Evolutionary conservation across 2,329 filamentous ascomycete species (phyloP).

Genomic region (Scortechinia acanthostroma): DNA sequence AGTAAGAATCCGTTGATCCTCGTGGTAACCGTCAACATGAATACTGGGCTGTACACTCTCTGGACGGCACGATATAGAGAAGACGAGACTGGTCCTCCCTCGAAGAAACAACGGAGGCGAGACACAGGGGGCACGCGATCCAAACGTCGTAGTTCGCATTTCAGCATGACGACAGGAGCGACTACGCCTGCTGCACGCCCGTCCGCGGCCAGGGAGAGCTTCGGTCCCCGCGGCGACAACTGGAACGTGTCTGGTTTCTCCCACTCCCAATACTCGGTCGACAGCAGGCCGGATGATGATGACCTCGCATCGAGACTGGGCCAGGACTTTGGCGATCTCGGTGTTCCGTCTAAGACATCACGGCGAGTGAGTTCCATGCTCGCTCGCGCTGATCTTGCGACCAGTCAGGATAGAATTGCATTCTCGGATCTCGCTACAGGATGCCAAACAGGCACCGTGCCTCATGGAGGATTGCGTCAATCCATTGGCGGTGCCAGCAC

Average conservation of each 20-base stretch:
- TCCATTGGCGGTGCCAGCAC: slow-evolving; percentile 46
- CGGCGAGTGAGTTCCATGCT: slow-evolving; percentile 86
- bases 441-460: slow-evolving; percentile 60
- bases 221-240: slow-evolving; percentile 52
- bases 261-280: slow-evolving; percentile 25
- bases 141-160: slow-evolving; percentile 48
- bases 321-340: slow-evolving; percentile 48
- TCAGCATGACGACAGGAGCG: slow-evolving; percentile 42
- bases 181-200: slow-evolving; percentile 62
- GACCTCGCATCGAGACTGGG: slow-evolving; percentile 65
- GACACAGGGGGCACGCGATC: slow-evolving; percentile 34
- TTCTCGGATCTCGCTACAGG: slow-evolving; percentile 15
- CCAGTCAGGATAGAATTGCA: slow-evolving; percentile 71
- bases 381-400: slow-evolving; percentile 77
- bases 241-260: slow-evolving; percentile 39
- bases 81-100: slow-evolving; percentile 45
- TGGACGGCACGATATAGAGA: slow-evolving; percentile 78
- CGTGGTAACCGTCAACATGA: slow-evolving; percentile 74
- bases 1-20: slow-evolving; percentile 52
- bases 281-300: slow-evolving; percentile 35
- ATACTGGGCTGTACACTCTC: slow-evolving; percentile 71
- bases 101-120: slow-evolving; percentile 34
- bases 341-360: slow-evolving; percentile 48
- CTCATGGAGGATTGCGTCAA: slow-evolving; percentile 61
- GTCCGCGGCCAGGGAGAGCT: slow-evolving; percentile 68